Conservation (phyloP, 495 filamentous ascomycete genomes). For the Xylaria longipes region DNA sequence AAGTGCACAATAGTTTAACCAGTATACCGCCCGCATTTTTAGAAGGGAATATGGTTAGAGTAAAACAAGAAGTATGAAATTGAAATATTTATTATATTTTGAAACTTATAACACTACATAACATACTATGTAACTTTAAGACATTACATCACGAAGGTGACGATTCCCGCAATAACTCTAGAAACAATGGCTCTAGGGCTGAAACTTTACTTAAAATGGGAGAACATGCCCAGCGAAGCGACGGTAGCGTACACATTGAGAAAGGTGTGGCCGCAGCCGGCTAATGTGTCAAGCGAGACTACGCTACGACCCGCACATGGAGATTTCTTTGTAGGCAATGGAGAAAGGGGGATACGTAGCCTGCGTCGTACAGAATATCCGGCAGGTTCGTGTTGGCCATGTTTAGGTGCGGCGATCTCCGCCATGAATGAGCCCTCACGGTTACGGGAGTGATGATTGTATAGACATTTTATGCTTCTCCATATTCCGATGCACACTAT, state of each 20-base stretch:
- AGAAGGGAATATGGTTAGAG: too few species aligned
- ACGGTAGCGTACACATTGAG: neutral
- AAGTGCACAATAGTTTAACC: too few species aligned
- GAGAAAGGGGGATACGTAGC: neutral
- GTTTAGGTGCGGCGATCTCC: neutral
- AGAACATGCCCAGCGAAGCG: neutral
- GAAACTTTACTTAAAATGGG: neutral
- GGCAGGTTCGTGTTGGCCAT: neutral
- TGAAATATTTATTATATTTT: too few species aligned
- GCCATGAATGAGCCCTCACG: neutral
- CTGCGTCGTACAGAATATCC: neutral
- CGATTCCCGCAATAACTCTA: neutral
- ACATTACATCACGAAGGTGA: neutral
- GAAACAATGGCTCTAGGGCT: neutral
- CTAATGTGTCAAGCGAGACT: constrained; percentile 3
- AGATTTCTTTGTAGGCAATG: neutral
- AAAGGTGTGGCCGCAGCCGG: neutral
- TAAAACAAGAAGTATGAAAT: too few species aligned
- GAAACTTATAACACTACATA: too few species aligned
- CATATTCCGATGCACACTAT: neutral
- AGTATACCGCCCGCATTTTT: too few species aligned
- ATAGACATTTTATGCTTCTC: neutral
- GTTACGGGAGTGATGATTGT: neutral
- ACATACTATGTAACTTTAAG: too few species aligned
- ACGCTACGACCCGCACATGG: neutral